These are phyloP conservation scores for Iris macrosiphon DNA, from an alignment of 106 monocot genomes.

Conservation along the genomic window DNA sequence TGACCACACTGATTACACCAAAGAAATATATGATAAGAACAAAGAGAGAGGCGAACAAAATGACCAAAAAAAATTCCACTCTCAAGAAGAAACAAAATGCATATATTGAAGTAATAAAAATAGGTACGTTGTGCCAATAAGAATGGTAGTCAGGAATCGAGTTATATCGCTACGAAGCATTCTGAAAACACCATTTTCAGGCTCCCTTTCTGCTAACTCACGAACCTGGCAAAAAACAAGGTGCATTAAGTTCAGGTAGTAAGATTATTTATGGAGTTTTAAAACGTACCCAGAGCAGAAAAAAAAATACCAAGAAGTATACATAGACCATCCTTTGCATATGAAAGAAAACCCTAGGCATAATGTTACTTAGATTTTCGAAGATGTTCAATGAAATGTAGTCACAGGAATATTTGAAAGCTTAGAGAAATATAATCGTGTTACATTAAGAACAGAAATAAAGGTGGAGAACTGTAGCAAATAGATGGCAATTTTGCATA, in stretches of 20 bases:
- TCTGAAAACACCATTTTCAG: slow-evolving; percentile 87
- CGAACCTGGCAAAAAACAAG: slow-evolving; percentile 54
- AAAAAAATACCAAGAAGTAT: no score
- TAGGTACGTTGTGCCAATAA: slow-evolving; percentile 99
- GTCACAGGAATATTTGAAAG: neutral
- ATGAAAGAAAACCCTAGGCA: neutral
- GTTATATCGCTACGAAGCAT: slow-evolving; percentile 87
- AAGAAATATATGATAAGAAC: neutral
- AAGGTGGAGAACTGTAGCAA: no score
- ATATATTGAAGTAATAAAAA: slow-evolving; percentile 1
- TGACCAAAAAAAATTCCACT: neutral
- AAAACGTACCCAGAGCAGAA: neutral
- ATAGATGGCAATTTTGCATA: no score
- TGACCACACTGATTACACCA: slow-evolving; percentile 59
- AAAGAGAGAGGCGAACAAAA: no score
- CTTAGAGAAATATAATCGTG: neutral
- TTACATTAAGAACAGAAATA: no score
- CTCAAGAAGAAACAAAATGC: neutral
- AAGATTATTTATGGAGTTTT: neutral
- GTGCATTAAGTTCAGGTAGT: neutral
- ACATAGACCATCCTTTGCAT: no score
- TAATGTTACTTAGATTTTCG: no score
- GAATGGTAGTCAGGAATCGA: slow-evolving; percentile 95
- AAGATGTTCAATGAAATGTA: neutral
- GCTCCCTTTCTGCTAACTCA: slow-evolving; percentile 92